phyloP scores from a whole-genome alignment of 768 basidiomycete genomes.

The Mycena alexandri region DNA sequence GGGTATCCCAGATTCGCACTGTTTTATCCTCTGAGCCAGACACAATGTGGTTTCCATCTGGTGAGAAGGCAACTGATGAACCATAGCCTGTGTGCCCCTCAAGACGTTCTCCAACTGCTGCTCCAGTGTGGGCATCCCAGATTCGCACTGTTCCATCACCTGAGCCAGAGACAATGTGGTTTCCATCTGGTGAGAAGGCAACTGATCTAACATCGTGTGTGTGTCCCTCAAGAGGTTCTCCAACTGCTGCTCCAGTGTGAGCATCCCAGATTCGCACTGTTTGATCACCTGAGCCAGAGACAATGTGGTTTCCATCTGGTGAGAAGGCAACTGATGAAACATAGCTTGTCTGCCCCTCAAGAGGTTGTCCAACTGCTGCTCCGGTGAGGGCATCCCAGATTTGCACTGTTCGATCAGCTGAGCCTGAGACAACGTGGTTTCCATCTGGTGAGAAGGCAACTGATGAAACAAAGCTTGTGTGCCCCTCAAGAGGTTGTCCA shows the following conservation, averaged over 20 bases:
- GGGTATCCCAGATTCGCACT: slow-evolving; percentile 14
- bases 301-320: no score
- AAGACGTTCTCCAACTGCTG: slow-evolving; percentile 7
- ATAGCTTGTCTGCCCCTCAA: no score
- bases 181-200: slow-evolving; percentile 4
- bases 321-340: no score
- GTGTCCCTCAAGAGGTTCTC: no score
- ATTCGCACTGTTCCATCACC: neutral
- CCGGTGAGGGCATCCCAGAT: slow-evolving; percentile 8
- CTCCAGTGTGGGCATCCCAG: slow-evolving; percentile 6
- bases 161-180: neutral
- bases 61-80: neutral
- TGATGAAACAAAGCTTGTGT: neutral
- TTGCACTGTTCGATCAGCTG: neutral
- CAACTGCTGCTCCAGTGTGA: no score
- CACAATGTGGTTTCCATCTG: slow-evolving; percentile 13
- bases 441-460: slow-evolving; percentile 5
- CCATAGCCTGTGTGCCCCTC: slow-evolving; percentile 30
- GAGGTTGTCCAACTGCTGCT: no score
- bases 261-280: no score
- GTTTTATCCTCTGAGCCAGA: slow-evolving; percentile 8
- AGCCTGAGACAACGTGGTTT: neutral
- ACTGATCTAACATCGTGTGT: neutral
- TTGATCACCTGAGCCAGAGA: no score
- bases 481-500: no score